Evolutionary conservation across 331 rosid species (phyloP).

Genomic region (Rhamnella rubrinervis): DNA sequence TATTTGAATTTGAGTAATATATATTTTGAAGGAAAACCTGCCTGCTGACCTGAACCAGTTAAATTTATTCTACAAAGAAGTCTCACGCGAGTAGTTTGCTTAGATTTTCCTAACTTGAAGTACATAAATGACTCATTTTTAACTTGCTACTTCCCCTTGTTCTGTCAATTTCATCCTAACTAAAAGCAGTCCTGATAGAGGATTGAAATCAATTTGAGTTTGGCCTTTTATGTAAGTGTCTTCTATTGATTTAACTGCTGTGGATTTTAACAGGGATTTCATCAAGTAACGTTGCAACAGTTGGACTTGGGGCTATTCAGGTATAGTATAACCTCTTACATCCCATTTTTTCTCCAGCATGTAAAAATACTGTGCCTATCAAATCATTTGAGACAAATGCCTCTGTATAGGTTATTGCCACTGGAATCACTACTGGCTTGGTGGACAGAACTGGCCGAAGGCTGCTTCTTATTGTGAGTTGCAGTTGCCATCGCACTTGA

Average conservation of each 20-base stretch:
- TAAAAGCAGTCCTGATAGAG: not conserved
- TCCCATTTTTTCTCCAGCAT: not conserved
- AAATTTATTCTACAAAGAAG: not conserved
- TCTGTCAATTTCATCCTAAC: not conserved
- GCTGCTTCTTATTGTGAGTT: constrained; percentile 63
- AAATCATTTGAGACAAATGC: not conserved
- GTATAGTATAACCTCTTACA: constrained; percentile 18
- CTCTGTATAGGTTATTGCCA: constrained; percentile 57
- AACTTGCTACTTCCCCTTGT: not conserved
- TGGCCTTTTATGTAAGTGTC: constrained; percentile 8
- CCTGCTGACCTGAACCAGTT: not conserved
- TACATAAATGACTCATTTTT: not conserved
- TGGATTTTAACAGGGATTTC: constrained; percentile 54
- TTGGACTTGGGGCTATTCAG: constrained; percentile 70
- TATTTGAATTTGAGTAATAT: too few species aligned
- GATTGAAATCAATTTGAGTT: constrained; percentile 12
- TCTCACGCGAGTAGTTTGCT: not conserved
- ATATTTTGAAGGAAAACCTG: not conserved
- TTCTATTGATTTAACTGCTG: constrained; percentile 2
- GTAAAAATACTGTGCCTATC: not conserved
- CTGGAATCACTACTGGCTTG: constrained; percentile 78
- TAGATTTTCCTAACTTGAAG: not conserved
- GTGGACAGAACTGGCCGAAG: constrained; percentile 81
- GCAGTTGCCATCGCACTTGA: constrained; percentile 7
- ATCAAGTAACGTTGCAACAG: constrained; percentile 54